Conservation (phyloP, 345 rosid genomes). For the Pugionium dolabratum region DNA sequence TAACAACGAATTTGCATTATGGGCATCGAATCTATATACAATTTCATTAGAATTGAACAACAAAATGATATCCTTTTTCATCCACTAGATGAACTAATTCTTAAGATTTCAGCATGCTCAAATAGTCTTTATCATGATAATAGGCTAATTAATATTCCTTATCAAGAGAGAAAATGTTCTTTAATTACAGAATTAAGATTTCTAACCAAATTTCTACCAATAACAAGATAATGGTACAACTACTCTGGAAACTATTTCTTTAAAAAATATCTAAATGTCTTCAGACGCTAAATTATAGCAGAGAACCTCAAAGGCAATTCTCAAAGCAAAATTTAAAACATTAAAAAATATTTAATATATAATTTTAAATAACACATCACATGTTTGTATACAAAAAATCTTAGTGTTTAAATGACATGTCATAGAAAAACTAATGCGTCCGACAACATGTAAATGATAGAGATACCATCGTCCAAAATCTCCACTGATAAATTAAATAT, state of each 20-base stretch:
- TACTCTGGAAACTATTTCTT: slow-evolving; percentile 1
- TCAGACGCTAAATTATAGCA: too few relatives aligned
- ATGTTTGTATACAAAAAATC: too few relatives aligned
- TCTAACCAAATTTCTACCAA: background rate
- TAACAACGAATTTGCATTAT: slow-evolving; percentile 13
- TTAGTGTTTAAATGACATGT: too few relatives aligned
- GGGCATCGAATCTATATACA: slow-evolving; percentile 33
- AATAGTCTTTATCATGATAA: background rate
- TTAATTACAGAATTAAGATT: background rate
- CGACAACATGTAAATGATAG: too few relatives aligned
- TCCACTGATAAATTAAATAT: too few relatives aligned
- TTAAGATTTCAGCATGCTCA: background rate
- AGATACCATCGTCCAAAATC: too few relatives aligned
- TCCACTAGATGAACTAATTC: slow-evolving; percentile 11
- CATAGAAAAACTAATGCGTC: too few relatives aligned
- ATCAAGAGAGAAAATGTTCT: background rate
- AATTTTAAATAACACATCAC: too few relatives aligned
- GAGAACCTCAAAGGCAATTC: too few relatives aligned
- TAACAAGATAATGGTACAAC: background rate
- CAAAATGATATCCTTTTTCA: slow-evolving; percentile 8
- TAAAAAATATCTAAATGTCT: too few relatives aligned
- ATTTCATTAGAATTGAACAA: slow-evolving; percentile 22
- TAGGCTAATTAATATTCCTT: slow-evolving; percentile 3
- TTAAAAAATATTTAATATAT: too few relatives aligned
- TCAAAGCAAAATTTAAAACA: too few relatives aligned